These are phyloP conservation scores for Akanthomyces muscarius DNA, from an alignment of 2,329 filamentous ascomycete genomes.

Conservation along the genomic window DNA sequence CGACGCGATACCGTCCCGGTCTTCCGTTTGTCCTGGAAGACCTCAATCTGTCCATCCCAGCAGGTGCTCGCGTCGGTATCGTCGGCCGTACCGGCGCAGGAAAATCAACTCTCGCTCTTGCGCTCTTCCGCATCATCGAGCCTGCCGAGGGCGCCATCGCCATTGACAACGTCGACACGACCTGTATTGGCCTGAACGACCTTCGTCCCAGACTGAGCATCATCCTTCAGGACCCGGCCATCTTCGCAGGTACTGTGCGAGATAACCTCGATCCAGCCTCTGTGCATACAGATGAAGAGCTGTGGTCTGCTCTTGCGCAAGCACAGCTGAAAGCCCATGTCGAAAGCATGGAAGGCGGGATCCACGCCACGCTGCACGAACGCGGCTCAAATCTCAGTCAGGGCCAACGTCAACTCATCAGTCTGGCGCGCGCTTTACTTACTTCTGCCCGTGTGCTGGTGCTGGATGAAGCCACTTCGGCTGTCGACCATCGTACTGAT, in stretches of 20 bases:
- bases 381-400: slow-evolving; percentile 87
- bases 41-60: slow-evolving; percentile 78
- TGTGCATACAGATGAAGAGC: slow-evolving; percentile 15
- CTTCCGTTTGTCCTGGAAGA: slow-evolving; percentile 84
- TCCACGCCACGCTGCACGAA: slow-evolving; percentile 81
- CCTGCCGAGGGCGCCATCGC: slow-evolving; percentile 69
- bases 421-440: slow-evolving; percentile 80
- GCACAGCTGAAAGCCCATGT: slow-evolving; percentile 83
- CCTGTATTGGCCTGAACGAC: slow-evolving; percentile 54
- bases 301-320: slow-evolving; percentile 55
- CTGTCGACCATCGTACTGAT: slow-evolving; percentile 57
- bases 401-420: slow-evolving; percentile 83
- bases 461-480: slow-evolving; percentile 83
- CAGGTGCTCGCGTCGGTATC: slow-evolving; percentile 91
- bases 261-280: slow-evolving; percentile 68
- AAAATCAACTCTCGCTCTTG: slow-evolving; percentile 81
- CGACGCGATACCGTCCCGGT: slow-evolving; percentile 76
- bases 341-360: slow-evolving; percentile 70
- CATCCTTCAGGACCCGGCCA: slow-evolving; percentile 87
- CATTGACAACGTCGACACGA: slow-evolving; percentile 55
- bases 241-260: slow-evolving; percentile 81
- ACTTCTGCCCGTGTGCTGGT: slow-evolving; percentile 89
- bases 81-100: slow-evolving; percentile 89
- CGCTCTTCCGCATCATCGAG: slow-evolving; percentile 88
- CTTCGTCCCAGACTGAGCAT: slow-evolving; percentile 80